Base-by-base conservation (phyloP, 768 basidiomycete species). In the Lactifluus volemus region DNA sequence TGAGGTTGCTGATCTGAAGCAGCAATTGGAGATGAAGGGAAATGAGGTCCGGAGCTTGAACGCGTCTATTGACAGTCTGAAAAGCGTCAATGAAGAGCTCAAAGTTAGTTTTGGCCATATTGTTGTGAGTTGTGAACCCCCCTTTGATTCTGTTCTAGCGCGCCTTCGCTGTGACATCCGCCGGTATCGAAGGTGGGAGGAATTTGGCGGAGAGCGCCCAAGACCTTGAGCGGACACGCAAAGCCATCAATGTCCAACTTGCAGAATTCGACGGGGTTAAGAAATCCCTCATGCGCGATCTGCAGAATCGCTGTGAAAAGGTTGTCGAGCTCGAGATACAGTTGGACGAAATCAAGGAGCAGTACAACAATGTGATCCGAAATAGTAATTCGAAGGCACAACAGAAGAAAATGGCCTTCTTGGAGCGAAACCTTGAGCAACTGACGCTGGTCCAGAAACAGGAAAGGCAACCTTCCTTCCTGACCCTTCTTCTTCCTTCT, bases 301-400 rank as follows among this genome's bases (percentile, higher is more conserved):
- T 99, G 68, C 96, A 98, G 77, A 98, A 99, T 73, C 94, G 97
- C 32, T 99, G 97, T 73, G 97, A 99, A 80, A 98, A 98, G 86
- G 97, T 99, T 45, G 96, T 99, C 55, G 97, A 98, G 75, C 85
- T 99, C 32, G 97, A 99, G 74, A 98, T 99, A 65, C 95, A 98
- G 72, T 78, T 99, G 38, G 97, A 98, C 69, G 97, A 99, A 72
- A 93, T 97, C 73, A 92, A 91, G 73, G 97, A 99, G 74, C 95
- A 98, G 71, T 99, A 99, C 75, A 96, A 94, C 77, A 96, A 95
- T 71, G 92, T 98, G 61, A 94, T 97, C 68, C 88, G 92, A 64
- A 97, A 97, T 72, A 95, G 93, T 77, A 98, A 98, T 74, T 94
- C 89, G 74, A 95, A 96, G 73, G 92, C 96, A 7, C 97, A 99